Base-by-base conservation (phyloP, 768 basidiomycete species). In the Mycena galericulata region DNA sequence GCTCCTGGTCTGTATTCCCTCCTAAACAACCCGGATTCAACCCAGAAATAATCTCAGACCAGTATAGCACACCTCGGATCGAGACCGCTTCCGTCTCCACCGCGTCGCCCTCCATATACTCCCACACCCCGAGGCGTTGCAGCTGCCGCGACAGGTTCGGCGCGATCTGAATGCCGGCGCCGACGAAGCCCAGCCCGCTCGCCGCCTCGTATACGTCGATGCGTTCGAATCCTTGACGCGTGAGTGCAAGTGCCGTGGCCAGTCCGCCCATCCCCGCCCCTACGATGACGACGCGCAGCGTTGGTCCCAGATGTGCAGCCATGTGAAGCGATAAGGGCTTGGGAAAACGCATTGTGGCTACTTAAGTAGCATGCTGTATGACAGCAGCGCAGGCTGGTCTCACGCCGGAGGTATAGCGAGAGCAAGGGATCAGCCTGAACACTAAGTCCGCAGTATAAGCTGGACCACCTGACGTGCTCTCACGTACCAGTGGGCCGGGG, bases 151-250 rank as follows among this genome's bases (percentile, higher is more conserved):
- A 72, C n/a, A 81, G 73, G 55, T 82, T 81, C 7, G 80, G 79
- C 2, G 79, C 75, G 36, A 81, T 68, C 70, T 82, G 80, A 49
- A 82, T 81, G 0, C 81, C 80, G 1, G 80, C 78, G 0, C 80
- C 81, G n/a, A 81, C 79, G 65, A 81, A 79, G 3, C 77, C 79
- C 1, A 80, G 66, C 20, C 72, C 67, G 29, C 72, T 60, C 22
- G 79, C 77, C 14, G 72, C 43, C 67, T 81, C 78, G 67, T 72
- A 79, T 1, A 80, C 72, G 51, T 73, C 65, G 47, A 80, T 75
- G n/a, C 76, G 63, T 27, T 47, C 67, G 74, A 79, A 79, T 1
- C 79, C 79, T 34, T 74, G 40, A n/a, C 71, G 63, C 5, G 79
- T 76, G n/a, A 80, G 71, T 6, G 78, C 73, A 8, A 80, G 72